phyloP scores from a whole-genome alignment of 1,284 basidiomycete genomes.

The Rhodotorula sp. region DNA sequence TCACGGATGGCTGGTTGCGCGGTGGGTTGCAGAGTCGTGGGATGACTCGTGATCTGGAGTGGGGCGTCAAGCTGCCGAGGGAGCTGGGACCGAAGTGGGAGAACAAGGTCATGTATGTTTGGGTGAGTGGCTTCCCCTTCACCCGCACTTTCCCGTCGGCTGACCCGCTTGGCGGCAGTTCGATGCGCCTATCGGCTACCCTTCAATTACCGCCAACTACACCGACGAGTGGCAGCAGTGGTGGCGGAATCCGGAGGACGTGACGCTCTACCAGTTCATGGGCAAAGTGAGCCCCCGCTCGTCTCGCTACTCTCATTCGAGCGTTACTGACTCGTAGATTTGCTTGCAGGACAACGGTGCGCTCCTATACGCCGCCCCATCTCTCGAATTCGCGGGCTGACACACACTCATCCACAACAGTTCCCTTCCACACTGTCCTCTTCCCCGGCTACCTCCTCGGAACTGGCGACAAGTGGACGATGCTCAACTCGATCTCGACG shows the following conservation, averaged over 20 bases:
- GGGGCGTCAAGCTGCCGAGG: conserved; percentile 90
- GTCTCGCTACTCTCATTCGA: not conserved
- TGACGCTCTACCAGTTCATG: conserved; percentile 98
- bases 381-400: fast-evolving
- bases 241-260: conserved; percentile 94
- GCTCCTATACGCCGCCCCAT: not conserved
- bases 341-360: conserved; percentile 29
- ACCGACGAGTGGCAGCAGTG: conserved; percentile 92
- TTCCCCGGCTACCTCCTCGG: conserved; percentile 89
- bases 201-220: conserved; percentile 95
- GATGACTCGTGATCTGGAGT: conserved; percentile 88
- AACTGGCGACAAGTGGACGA: conserved; percentile 90
- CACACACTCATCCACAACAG: not conserved
- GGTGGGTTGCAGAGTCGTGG: conserved; percentile 84
- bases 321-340: not conserved
- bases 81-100: conserved; percentile 68
- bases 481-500: conserved; percentile 88
- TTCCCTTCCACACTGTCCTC: conserved; percentile 87
- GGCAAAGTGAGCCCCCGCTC: conserved; percentile 46
- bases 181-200: conserved; percentile 96
- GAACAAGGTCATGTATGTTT: conserved; percentile 89
- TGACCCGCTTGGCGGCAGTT: conserved; percentile 61
- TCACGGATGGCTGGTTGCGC: conserved; percentile 87
- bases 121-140: conserved; percentile 33
- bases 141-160: not conserved